Conservation (phyloP, 495 filamentous ascomycete genomes). For the Penicillium chermesinum region DNA sequence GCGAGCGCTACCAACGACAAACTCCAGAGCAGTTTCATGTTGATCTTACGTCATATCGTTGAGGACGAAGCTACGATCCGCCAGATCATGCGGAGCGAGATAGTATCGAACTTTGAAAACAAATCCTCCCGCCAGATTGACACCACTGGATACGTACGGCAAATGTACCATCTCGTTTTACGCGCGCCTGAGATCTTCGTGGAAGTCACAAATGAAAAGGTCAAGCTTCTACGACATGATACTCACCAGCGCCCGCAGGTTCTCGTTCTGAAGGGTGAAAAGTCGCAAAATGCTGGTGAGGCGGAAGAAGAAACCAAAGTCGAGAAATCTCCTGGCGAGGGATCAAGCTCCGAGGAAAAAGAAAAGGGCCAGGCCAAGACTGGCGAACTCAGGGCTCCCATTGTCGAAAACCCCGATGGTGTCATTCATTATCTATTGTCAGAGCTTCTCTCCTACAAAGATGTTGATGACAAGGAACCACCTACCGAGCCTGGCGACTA, state of each 20-base stretch:
- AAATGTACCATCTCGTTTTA: conserved; percentile 75
- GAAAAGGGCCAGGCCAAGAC: conserved; percentile 60
- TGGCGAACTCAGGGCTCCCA: conserved; percentile 69
- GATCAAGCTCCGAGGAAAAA: conserved; percentile 41
- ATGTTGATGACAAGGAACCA: conserved; percentile 77
- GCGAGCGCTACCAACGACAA: conserved; percentile 68
- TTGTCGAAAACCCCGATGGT: conserved; percentile 89
- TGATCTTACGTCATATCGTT: conserved; percentile 85
- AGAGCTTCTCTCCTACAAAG: conserved; percentile 85
- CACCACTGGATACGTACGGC: conserved; percentile 64
- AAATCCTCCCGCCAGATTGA: conserved; percentile 63
- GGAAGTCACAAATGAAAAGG: conserved; percentile 80
- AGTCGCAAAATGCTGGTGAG: conserved; percentile 23
- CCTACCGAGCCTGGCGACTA: conserved; percentile 46
- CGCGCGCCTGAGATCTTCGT: conserved; percentile 85
- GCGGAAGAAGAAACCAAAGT: conserved; percentile 21
- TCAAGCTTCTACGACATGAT: conserved; percentile 64
- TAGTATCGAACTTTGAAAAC: conserved; percentile 64
- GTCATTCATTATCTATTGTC: conserved; percentile 95
- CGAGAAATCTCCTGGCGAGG: conserved; percentile 29
- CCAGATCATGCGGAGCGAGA: conserved; percentile 90
- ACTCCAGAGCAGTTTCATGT: conserved; percentile 75
- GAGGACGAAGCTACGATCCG: conserved; percentile 89
- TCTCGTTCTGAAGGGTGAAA: conserved; percentile 55
- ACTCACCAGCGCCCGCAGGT: conserved; percentile 50